These are phyloP conservation scores for Pyrenophora graminea DNA, from an alignment of 2,329 filamentous ascomycete species.

Conservation along the genomic window DNA sequence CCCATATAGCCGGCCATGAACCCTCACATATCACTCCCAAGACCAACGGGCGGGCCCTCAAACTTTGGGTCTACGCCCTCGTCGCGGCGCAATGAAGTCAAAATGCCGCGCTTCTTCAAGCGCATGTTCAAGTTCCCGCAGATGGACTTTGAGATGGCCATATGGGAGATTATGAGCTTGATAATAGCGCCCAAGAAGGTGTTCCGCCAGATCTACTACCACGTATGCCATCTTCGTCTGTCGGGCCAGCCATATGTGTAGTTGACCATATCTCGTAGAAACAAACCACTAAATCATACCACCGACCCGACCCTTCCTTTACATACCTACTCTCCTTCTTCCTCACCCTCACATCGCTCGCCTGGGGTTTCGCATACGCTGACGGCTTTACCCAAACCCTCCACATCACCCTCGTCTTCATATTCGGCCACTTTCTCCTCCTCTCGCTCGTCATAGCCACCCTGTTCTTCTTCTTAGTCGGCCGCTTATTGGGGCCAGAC, in stretches of 20 bases:
- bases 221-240: conserved; percentile 51
- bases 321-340: conserved; percentile 72
- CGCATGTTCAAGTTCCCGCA: conserved; percentile 72
- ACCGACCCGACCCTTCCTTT: conserved; percentile 70
- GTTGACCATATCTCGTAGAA: conserved; percentile 49
- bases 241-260: background rate
- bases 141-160: conserved; percentile 75
- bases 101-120: conserved; percentile 70
- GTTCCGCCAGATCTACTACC: conserved; percentile 72
- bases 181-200: conserved; percentile 72
- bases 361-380: conserved; percentile 64
- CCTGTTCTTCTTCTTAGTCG: conserved; percentile 67
- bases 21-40: conserved; percentile 63
- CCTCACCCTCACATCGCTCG: conserved; percentile 56
- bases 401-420: conserved; percentile 54
- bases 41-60: conserved; percentile 59
- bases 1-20: conserved; percentile 52
- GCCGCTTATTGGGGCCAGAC: conserved; percentile 63
- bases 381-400: conserved; percentile 50
- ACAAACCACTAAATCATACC: conserved; percentile 69
- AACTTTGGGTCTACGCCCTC: conserved; percentile 59
- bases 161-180: conserved; percentile 73
- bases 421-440: conserved; percentile 64
- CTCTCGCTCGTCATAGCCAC: conserved; percentile 64
- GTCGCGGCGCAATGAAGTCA: conserved; percentile 56